phyloP scores from a whole-genome alignment of 805 yeast species.

The Jamesozyma hellenica region DNA sequence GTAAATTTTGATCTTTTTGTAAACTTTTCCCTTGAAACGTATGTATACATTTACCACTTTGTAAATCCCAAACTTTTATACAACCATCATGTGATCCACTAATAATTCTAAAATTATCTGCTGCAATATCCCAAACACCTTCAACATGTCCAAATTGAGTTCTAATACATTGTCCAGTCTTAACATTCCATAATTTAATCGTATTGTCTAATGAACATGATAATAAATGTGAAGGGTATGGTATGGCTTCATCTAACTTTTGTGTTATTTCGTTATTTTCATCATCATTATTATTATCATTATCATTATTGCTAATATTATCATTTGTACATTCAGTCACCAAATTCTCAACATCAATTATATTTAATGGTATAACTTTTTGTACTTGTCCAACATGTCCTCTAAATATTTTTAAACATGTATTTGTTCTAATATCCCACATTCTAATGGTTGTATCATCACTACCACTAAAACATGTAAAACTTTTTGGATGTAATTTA shows the following conservation, averaged over 20 bases:
- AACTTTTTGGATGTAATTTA: slow-evolving; percentile 69
- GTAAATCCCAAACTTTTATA: slow-evolving; percentile 93
- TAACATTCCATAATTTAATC: slow-evolving; percentile 84
- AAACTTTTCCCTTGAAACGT: slow-evolving; percentile 58
- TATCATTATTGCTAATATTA: background rate
- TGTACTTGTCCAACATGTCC: slow-evolving; percentile 95
- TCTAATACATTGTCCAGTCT: slow-evolving; percentile 76
- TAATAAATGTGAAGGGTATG: slow-evolving; percentile 70
- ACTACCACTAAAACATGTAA: slow-evolving; percentile 73
- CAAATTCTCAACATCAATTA: slow-evolving; percentile 51
- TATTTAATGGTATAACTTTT: slow-evolving; percentile 75
- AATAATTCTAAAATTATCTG: slow-evolving; percentile 88
- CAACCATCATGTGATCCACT: slow-evolving; percentile 90
- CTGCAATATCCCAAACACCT: slow-evolving; percentile 95
- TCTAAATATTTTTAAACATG: slow-evolving; percentile 64
- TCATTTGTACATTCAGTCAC: slow-evolving; percentile 29
- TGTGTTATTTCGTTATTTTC: slow-evolving; percentile 2
- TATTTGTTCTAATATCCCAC: slow-evolving; percentile 85
- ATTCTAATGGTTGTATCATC: slow-evolving; percentile 88
- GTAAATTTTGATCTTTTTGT: slow-evolving; percentile 6
- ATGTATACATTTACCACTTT: slow-evolving; percentile 87
- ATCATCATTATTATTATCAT: background rate
- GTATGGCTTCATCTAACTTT: slow-evolving; percentile 19
- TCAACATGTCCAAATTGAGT: slow-evolving; percentile 97
- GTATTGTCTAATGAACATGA: slow-evolving; percentile 90